phyloP scores from a whole-genome alignment of 345 rosid genomes.

The Stellera chamaejasme region DNA sequence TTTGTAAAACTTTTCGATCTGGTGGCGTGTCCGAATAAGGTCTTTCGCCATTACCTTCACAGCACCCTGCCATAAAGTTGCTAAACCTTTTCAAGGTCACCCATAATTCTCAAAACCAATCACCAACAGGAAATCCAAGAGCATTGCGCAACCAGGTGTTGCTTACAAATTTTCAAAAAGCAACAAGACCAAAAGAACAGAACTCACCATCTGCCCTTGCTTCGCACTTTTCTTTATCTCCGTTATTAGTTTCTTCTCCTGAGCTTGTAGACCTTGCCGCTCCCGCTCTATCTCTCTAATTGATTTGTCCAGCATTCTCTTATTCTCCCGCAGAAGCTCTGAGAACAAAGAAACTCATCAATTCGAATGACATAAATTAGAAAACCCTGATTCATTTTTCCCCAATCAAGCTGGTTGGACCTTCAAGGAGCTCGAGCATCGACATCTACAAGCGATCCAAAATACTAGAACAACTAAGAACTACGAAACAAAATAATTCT shows the following conservation, averaged over 20 bases:
- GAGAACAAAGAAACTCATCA: slow-evolving; percentile 6
- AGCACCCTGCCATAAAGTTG: slow-evolving; percentile 60
- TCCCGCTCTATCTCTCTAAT: slow-evolving; percentile 95
- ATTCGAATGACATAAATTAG: not conserved
- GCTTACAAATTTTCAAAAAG: not conserved
- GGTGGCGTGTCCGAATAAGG: slow-evolving; percentile 88
- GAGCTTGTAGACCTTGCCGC: slow-evolving; percentile 80
- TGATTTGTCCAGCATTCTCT: slow-evolving; percentile 94
- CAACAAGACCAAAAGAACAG: not conserved
- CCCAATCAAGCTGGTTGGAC: no score
- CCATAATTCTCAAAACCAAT: no score
- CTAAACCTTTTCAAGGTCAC: not conserved
- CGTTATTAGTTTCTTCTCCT: slow-evolving; percentile 80
- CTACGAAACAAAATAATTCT: no score
- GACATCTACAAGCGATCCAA: no score
- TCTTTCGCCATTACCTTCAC: slow-evolving; percentile 99
- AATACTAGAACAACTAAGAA: no score
- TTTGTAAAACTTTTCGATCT: slow-evolving; percentile 88
- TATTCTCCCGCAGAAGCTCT: slow-evolving; percentile 95
- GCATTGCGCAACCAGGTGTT: no score
- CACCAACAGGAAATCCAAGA: no score
- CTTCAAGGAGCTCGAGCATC: no score
- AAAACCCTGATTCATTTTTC: no score
- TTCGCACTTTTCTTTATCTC: slow-evolving; percentile 95
- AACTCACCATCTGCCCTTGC: slow-evolving; percentile 92